These are phyloP conservation scores for Bertia moriformis DNA, from an alignment of 2,329 filamentous ascomycete species.

Conservation along the genomic window DNA sequence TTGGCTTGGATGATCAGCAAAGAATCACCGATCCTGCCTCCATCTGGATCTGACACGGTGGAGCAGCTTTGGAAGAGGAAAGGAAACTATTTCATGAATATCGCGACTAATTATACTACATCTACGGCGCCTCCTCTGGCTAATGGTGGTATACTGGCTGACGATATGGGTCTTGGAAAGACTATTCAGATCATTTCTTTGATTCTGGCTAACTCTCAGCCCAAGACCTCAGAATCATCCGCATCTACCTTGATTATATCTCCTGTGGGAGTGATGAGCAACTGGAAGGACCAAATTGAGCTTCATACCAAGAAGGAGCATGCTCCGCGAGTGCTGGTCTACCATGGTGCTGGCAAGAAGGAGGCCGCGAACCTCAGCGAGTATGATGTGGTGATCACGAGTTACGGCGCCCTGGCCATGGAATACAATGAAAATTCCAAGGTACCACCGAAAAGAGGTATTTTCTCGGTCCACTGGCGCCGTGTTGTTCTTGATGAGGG, in stretches of 20 bases:
- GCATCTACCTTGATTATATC: not conserved
- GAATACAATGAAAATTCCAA: slow-evolving; percentile 41
- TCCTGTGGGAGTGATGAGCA: slow-evolving; percentile 1
- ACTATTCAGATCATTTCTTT: slow-evolving; percentile 1
- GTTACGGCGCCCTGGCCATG: slow-evolving; percentile 61
- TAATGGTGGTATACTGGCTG: not conserved
- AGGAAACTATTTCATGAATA: not conserved
- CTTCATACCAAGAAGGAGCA: not conserved
- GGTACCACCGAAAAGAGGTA: slow-evolving; percentile 12
- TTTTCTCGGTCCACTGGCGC: slow-evolving; percentile 49
- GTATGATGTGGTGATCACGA: slow-evolving; percentile 70
- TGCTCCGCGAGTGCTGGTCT: slow-evolving; percentile 41
- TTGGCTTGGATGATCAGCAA: not conserved
- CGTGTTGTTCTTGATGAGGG: slow-evolving; percentile 73
- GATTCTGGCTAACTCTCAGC: not conserved
- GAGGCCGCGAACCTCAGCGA: slow-evolving; percentile 38
- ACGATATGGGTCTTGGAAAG: slow-evolving; percentile 1
- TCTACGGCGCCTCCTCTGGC: not conserved
- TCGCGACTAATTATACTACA: not conserved
- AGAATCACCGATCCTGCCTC: not conserved
- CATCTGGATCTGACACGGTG: not conserved
- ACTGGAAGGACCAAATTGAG: not conserved
- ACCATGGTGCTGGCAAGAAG: slow-evolving; percentile 51
- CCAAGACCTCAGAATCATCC: not conserved
- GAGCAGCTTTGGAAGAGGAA: not conserved